Evolutionary conservation across 2,329 filamentous ascomycete species (phyloP), one percentile per base, ranked within the genome.

Genomic region (Ophiostoma piceae): DNA sequence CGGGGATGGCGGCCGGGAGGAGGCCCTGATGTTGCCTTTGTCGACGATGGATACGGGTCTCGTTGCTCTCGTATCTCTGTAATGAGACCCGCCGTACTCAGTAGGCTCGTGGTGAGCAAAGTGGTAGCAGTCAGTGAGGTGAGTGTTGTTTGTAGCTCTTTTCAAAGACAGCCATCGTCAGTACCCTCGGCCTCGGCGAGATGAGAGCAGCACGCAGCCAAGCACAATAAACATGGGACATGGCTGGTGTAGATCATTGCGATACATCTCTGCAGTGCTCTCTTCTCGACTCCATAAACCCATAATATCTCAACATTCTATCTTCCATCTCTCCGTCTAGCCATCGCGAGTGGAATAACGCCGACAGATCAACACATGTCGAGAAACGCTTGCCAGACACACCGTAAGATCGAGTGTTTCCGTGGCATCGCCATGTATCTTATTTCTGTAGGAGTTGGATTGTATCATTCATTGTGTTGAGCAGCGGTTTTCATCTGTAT

Each of bases 61-160:
- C 62, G 62, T 65, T 39, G n/a, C 62, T n/a, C 35, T 65, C 62
- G 62, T 65, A 65, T 65, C 62, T n/a, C 8, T 65, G 62, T 65
- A 65, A 65, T 65, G 35, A 65, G 62, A 65, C 62, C 62, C 62
- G 62, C 62, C 19, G 62, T n/a, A 35, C 26, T 35, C 35, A 35
- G 19, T 41, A 35, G 62, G 62, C 62, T 65, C 62, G 35, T 37
- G 32, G 62, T 39, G 35, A 22, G 19, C 16, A 7, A 37, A 7
- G n/a, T 3, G 7, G 16, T 3, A 22, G 51, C n/a, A 22, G 22
- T 57, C 43, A 47, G 43, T n/a, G 16, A 47, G 16, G 7, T 47
- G 43, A 47, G 43, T 57, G 51, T n/a, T 57, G n/a, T 57, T 47
- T 4, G 7, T 2, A 29, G 26, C 26, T 29, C 26, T 35, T 35